A percentile compares a stretch with the other conserved stretches of the same genome.
phyloP scores from a whole-genome alignment of 2,329 filamentous ascomycete species.

The Fusarium pininemorale region DNA sequence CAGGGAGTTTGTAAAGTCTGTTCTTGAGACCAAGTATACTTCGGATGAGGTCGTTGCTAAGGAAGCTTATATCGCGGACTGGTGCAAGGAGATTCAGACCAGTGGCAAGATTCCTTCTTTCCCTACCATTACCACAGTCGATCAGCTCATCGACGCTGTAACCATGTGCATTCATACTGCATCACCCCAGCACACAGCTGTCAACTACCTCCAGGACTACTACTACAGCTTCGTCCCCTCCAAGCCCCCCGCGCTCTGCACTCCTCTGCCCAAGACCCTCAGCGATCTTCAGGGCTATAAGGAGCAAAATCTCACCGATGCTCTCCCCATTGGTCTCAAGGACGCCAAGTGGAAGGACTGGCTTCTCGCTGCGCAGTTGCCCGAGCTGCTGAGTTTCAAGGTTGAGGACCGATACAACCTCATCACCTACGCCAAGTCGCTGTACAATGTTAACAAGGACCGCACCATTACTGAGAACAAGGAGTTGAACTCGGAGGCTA shows the following conservation, averaged over 20 bases:
- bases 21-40: conserved; percentile 16
- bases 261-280: conserved; percentile 2
- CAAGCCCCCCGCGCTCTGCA: conserved; percentile 27
- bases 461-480: neutral
- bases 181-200: conserved; percentile 22
- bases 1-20: conserved; percentile 17
- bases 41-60: neutral
- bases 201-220: conserved; percentile 33
- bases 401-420: conserved; percentile 21
- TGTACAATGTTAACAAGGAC: conserved; percentile 22
- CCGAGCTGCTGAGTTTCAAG: conserved; percentile 28
- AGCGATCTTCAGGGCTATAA: neutral
- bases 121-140: conserved; percentile 22
- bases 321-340: conserved; percentile 21
- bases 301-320: conserved; percentile 16
- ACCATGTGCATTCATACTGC: conserved; percentile 34
- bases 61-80: neutral
- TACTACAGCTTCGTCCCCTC: conserved; percentile 30
- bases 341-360: conserved; percentile 30
- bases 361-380: conserved; percentile 15
- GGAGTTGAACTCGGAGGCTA: neutral
- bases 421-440: conserved; percentile 21
- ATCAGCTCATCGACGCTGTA: conserved; percentile 26
- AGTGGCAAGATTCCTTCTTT: conserved; percentile 11
- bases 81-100: conserved; percentile 25